phyloP scores from a whole-genome alignment of 2,329 filamentous ascomycete species.

The Botrytis hyacinthi region DNA sequence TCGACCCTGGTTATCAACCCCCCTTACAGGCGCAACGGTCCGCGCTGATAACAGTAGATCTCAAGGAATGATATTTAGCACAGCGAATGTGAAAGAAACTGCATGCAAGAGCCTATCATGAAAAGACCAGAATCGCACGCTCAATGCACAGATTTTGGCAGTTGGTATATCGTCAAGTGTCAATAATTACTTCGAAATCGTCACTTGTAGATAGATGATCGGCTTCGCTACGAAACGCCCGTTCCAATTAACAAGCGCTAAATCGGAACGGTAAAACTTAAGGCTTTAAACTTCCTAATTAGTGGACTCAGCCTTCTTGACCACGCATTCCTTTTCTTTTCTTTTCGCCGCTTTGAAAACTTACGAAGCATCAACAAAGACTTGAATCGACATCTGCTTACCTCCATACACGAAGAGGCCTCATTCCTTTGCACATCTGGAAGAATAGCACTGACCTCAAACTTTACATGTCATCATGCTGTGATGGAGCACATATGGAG shows the following conservation, averaged over 20 bases:
- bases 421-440: neutral
- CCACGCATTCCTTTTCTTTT: slow-evolving; percentile 6
- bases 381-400: neutral
- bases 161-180: slow-evolving; percentile 8
- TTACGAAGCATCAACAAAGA: slow-evolving; percentile 11
- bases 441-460: neutral
- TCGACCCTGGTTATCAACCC: slow-evolving; percentile 17
- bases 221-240: slow-evolving; percentile 17
- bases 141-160: neutral
- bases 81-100: neutral
- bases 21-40: slow-evolving; percentile 21
- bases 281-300: slow-evolving; percentile 1
- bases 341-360: neutral
- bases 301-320: slow-evolving; percentile 14
- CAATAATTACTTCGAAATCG: slow-evolving; percentile 18
- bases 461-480: slow-evolving; percentile 7
- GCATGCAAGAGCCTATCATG: slow-evolving; percentile 7
- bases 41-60: neutral
- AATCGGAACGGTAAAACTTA: slow-evolving; percentile 5
- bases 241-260: slow-evolving; percentile 13
- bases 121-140: slow-evolving; percentile 7
- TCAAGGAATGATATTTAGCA: neutral
- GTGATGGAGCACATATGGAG: neutral
- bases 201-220: slow-evolving; percentile 16
- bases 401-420: neutral